Evolutionary conservation across 2,329 filamentous ascomycete species (phyloP).

Genomic region (Sporothrix protearum): DNA sequence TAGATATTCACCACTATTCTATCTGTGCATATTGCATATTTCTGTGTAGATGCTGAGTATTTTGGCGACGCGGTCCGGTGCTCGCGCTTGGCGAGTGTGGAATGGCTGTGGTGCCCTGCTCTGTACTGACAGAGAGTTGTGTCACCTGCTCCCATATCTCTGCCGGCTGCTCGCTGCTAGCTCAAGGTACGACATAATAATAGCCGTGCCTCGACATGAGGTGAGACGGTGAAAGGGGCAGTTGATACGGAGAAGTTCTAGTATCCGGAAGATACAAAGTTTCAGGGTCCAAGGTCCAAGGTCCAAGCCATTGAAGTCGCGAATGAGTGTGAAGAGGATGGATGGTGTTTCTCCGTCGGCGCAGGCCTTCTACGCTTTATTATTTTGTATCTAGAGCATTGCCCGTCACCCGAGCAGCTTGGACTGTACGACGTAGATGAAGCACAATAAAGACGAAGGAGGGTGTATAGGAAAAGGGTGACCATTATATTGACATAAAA

Average conservation of each 20-base stretch:
- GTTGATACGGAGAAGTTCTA: background rate
- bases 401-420: slow-evolving; percentile 12
- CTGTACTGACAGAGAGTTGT: background rate
- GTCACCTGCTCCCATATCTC: background rate
- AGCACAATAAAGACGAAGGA: background rate
- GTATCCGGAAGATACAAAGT: background rate
- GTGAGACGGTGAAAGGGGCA: slow-evolving; percentile 1
- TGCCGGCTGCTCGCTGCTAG: background rate
- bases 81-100: background rate
- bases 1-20: background rate
- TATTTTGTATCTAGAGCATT: background rate
- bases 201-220: background rate
- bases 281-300: background rate
- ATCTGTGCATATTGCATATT: background rate
- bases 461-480: background rate
- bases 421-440: slow-evolving; percentile 12
- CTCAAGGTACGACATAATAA: background rate
- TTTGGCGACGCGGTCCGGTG: background rate
- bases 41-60: background rate
- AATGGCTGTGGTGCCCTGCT: background rate
- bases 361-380: background rate
- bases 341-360: background rate
- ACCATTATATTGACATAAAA: background rate
- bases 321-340: background rate
- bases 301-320: background rate